These are phyloP conservation scores for Fusarium sp. DNA, from an alignment of 2,329 filamentous ascomycete species.

Conservation along the genomic window DNA sequence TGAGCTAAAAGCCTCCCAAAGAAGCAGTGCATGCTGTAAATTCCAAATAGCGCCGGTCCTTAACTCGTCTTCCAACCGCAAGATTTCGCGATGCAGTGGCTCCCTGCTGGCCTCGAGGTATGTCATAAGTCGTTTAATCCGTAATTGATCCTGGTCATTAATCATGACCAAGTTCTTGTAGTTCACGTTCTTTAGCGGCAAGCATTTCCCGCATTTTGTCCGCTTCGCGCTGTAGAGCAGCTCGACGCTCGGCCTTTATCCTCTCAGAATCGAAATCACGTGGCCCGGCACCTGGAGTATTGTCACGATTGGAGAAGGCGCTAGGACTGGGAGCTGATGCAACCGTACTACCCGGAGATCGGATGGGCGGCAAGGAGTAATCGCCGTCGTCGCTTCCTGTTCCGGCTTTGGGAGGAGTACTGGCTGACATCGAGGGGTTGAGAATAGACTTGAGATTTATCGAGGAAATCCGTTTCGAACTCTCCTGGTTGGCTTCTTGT, in stretches of 20 bases:
- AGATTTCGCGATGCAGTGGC: slow-evolving; percentile 38
- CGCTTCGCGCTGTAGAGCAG: slow-evolving; percentile 76
- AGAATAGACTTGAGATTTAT: slow-evolving; percentile 84
- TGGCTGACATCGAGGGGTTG: slow-evolving; percentile 64
- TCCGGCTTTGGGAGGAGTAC: slow-evolving; percentile 38
- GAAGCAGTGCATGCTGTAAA: slow-evolving; percentile 33
- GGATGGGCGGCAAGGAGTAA: slow-evolving; percentile 58
- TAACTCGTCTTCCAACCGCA: slow-evolving; percentile 28
- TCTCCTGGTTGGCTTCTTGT: slow-evolving; percentile 58
- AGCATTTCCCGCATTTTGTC: slow-evolving; percentile 81
- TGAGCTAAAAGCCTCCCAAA: slow-evolving; percentile 19
- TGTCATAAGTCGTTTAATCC: slow-evolving; percentile 45
- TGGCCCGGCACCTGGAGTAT: slow-evolving; percentile 42
- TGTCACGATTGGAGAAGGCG: slow-evolving; percentile 53
- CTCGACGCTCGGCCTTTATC: slow-evolving; percentile 71
- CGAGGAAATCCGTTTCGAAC: slow-evolving; percentile 74
- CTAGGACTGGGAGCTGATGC: slow-evolving; percentile 58
- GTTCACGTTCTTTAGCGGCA: slow-evolving; percentile 78
- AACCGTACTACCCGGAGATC: slow-evolving; percentile 58
- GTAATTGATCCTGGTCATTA: slow-evolving; percentile 40
- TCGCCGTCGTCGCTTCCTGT: slow-evolving; percentile 54
- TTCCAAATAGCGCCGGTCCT: slow-evolving; percentile 46
- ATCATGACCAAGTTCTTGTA: slow-evolving; percentile 57
- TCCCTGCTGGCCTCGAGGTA: slow-evolving; percentile 41
- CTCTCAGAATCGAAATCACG: slow-evolving; percentile 60